These are phyloP conservation scores for Drosera spatulata DNA, from an alignment of 179 eudicot genomes.

Conservation along the genomic window DNA sequence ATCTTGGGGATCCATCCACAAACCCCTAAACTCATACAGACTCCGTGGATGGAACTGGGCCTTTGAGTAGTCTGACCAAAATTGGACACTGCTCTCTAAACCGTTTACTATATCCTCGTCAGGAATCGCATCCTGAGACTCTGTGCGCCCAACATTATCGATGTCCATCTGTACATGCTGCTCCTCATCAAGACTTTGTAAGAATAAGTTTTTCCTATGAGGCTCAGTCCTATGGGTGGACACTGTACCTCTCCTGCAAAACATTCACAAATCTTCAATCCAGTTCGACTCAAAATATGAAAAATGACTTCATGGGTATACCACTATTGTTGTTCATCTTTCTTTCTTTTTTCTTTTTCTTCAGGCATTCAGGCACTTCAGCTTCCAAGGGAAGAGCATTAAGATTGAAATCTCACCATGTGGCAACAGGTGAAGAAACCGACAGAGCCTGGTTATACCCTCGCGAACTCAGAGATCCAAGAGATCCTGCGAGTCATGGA, in stretches of 20 bases:
- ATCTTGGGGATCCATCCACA: slow-evolving; percentile 51
- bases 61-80: slow-evolving; percentile 94
- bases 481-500: slow-evolving; percentile 43
- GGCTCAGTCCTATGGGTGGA: slow-evolving; percentile 64
- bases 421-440: slow-evolving; percentile 28
- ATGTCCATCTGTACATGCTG: slow-evolving; percentile 25
- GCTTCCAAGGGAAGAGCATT: background rate
- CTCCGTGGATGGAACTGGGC: slow-evolving; percentile 91
- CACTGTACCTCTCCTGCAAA: slow-evolving; percentile 63
- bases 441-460: slow-evolving; percentile 59
- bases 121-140: slow-evolving; percentile 27
- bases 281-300: background rate
- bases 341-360: background rate
- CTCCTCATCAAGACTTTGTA: slow-evolving; percentile 67
- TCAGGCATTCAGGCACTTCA: background rate
- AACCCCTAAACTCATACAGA: slow-evolving; percentile 69
- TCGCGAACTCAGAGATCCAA: slow-evolving; percentile 76
- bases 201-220: slow-evolving; percentile 62
- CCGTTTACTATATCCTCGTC: slow-evolving; percentile 52
- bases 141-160: slow-evolving; percentile 18
- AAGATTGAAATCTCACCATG: slow-evolving; percentile 49
- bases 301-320: background rate
- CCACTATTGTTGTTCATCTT: background rate
- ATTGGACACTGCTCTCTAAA: slow-evolving; percentile 65
- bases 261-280: slow-evolving; percentile 8